Evolutionary conservation across 2,329 filamentous ascomycete genomes (phyloP).

Genomic region (Cytospora piceae): DNA sequence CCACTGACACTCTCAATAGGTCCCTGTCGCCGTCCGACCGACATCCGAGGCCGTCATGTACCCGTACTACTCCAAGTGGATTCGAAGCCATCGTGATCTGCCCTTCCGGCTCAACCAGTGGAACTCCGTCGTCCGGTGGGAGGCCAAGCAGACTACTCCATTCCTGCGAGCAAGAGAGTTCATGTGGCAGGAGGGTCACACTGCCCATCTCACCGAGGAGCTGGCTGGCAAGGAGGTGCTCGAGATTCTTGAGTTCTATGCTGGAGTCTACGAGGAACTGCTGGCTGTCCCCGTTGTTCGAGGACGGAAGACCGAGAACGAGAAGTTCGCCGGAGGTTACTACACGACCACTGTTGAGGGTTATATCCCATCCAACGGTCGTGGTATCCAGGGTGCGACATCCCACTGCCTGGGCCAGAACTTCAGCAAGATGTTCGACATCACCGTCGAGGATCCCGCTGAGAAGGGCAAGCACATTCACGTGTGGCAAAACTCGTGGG

Average conservation of each 20-base stretch:
- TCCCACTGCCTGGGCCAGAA: conserved; percentile 96
- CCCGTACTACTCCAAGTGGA: conserved; percentile 95
- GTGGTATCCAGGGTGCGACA: conserved; percentile 95
- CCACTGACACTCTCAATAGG: conserved; percentile 40
- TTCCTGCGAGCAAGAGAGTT: conserved; percentile 95
- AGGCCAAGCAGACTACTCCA: conserved; percentile 88
- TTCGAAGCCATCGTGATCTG: conserved; percentile 92
- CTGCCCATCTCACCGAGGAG: conserved; percentile 82
- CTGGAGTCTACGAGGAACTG: conserved; percentile 88
- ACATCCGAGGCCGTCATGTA: conserved; percentile 86
- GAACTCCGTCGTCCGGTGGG: conserved; percentile 93
- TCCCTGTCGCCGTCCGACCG: conserved; percentile 68
- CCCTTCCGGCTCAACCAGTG: conserved; percentile 95
- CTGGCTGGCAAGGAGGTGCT: conserved; percentile 83
- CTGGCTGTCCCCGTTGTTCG: conserved; percentile 94
- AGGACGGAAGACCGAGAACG: conserved; percentile 93
- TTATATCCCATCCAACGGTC: conserved; percentile 92
- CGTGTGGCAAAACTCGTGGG: conserved; percentile 98
- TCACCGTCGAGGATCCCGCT: conserved; percentile 90
- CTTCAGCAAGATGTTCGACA: conserved; percentile 99
- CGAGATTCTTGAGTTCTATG: conserved; percentile 92
- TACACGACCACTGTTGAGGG: conserved; percentile 98
- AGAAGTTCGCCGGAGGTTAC: conserved; percentile 95
- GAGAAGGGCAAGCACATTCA: conserved; percentile 79
- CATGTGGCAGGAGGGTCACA: conserved; percentile 96